Evolutionary conservation across 2,329 filamentous ascomycete species (phyloP).

Genomic region (Colletotrichum musae): DNA sequence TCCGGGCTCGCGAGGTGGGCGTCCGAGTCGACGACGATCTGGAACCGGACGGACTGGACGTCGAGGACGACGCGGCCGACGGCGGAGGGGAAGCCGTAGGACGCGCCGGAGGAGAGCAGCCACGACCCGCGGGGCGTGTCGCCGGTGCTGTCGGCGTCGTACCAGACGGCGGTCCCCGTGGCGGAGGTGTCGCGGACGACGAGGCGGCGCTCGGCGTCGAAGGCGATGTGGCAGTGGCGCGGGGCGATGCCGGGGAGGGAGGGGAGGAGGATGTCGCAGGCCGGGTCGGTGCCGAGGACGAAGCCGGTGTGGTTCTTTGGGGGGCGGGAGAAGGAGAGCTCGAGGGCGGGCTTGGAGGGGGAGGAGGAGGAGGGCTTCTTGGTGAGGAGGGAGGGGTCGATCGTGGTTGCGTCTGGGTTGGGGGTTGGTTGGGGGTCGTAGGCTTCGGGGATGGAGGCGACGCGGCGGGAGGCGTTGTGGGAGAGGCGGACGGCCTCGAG

Average conservation of each 20-base stretch:
- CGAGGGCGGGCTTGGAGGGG: conserved; percentile 47
- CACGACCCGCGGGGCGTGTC: conserved; percentile 54
- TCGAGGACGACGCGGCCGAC: conserved; percentile 55
- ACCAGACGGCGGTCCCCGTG: conserved; percentile 58
- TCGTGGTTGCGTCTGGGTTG: conserved; percentile 23
- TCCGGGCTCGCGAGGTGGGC: conserved; percentile 50
- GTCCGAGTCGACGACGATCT: conserved; percentile 55
- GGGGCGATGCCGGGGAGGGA: conserved; percentile 50
- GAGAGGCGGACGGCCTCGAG: conserved; percentile 36
- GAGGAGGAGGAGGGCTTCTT: conserved; percentile 1
- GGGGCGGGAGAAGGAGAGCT: conserved; percentile 52
- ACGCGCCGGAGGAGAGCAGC: conserved; percentile 51
- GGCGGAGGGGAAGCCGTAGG: conserved; percentile 51
- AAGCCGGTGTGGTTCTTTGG: conserved; percentile 55
- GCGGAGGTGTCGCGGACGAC: conserved; percentile 56
- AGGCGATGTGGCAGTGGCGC: conserved; percentile 56
- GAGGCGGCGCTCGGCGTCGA: conserved; percentile 55
- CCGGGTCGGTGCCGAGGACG: conserved; percentile 55
- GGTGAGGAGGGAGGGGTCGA: conserved; percentile 35
- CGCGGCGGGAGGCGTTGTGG: conserved; percentile 31
- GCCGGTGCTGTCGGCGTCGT: conserved; percentile 56
- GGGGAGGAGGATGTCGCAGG: conserved; percentile 56
- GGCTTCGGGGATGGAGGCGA: conserved; percentile 29
- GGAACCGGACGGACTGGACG: conserved; percentile 57
- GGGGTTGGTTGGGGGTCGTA: conserved; percentile 26